These are phyloP conservation scores for Poteriospumella lacustris DNA, from an alignment of 108 stramenopile species.

Conservation along the genomic window DNA sequence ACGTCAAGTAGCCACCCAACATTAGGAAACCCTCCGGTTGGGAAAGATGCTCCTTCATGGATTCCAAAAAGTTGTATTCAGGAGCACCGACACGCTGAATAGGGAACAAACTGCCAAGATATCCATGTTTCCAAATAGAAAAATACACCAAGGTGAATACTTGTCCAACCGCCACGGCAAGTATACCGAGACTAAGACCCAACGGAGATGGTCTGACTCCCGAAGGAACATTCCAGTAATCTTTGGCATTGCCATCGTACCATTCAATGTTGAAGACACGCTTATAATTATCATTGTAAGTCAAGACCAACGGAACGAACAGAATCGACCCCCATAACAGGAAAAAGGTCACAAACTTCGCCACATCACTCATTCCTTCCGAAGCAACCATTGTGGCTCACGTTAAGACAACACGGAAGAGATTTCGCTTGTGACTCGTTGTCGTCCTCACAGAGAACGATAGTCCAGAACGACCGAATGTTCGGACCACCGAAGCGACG, in stretches of 20 bases:
- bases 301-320: not conserved
- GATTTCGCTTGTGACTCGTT: too few relatives aligned
- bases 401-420: too few relatives aligned
- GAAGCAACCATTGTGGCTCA: too few relatives aligned
- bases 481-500: too few relatives aligned
- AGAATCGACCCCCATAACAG: not conserved
- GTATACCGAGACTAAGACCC: not conserved
- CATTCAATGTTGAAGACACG: not conserved
- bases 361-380: too few relatives aligned
- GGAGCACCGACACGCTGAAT: constrained; percentile 70
- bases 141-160: not conserved
- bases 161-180: constrained; percentile 10
- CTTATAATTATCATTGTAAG: not conserved
- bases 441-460: too few relatives aligned
- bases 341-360: not conserved
- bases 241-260: not conserved
- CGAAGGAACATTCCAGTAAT: not conserved
- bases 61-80: constrained; percentile 62
- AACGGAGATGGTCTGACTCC: constrained; percentile 10
- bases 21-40: constrained; percentile 84
- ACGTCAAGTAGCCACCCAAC: constrained; percentile 65
- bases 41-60: constrained; percentile 66
- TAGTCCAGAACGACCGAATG: too few relatives aligned
- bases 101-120: not conserved
- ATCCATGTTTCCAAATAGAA: not conserved